These are phyloP conservation scores for Aspergillus asperescens DNA, from an alignment of 495 filamentous ascomycete genomes.

Conservation along the genomic window DNA sequence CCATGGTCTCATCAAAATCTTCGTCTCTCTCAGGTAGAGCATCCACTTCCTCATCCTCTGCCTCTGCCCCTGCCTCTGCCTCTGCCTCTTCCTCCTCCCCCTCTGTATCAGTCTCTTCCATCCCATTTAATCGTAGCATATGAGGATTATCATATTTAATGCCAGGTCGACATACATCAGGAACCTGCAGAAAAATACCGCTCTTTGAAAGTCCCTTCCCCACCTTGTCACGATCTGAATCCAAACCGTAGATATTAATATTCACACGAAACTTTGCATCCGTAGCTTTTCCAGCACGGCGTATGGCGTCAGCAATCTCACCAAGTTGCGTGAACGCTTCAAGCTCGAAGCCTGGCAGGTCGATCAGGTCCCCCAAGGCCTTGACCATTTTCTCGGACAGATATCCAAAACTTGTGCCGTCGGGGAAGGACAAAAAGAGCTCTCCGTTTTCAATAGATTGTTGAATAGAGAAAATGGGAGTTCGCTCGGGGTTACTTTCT, in stretches of 20 bases:
- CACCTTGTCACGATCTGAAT: not conserved
- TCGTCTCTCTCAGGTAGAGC: not conserved
- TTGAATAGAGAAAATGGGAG: not conserved
- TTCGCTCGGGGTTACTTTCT: not conserved
- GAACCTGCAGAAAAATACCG: not conserved
- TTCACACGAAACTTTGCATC: not conserved
- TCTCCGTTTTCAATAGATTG: not conserved
- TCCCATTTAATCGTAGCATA: not conserved
- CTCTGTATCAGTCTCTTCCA: not conserved
- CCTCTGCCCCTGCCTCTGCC: not conserved
- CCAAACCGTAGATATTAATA: constrained; percentile 8
- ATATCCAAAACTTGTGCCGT: not conserved
- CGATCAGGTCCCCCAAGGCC: not conserved
- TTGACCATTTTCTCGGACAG: not conserved
- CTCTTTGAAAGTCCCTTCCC: not conserved
- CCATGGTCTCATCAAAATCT: constrained; percentile 5
- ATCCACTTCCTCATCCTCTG: not conserved
- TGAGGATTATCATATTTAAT: constrained; percentile 4
- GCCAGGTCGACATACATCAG: not conserved
- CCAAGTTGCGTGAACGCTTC: not conserved
- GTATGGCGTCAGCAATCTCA: not conserved
- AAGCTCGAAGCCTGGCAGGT: not conserved
- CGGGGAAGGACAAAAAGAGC: constrained; percentile 1
- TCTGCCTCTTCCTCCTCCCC: not conserved
- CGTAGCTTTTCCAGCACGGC: not conserved